Conservation (phyloP, 768 basidiomycete genomes). For the Russula olivacea region DNA sequence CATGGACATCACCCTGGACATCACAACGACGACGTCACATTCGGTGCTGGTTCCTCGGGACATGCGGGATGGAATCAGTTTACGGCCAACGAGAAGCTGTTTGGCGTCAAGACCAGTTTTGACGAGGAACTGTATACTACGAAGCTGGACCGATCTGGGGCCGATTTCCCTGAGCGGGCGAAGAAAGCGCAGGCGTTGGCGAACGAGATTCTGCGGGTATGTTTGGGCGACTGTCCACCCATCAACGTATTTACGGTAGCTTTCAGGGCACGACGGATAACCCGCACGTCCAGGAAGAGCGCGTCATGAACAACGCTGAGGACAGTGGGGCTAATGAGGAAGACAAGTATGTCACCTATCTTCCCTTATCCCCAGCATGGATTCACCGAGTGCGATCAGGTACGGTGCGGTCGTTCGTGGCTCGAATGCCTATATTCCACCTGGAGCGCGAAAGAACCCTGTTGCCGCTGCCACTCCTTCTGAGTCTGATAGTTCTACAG, state of each 20-base stretch:
- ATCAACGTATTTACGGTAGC: slow-evolving; percentile 9
- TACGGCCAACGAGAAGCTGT: slow-evolving; percentile 84
- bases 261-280: slow-evolving; percentile 59
- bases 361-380: slow-evolving; percentile 20
- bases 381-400: slow-evolving; percentile 41
- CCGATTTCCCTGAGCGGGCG: slow-evolving; percentile 87
- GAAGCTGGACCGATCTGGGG: slow-evolving; percentile 74
- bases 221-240: slow-evolving; percentile 29
- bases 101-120: slow-evolving; percentile 87
- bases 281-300: slow-evolving; percentile 86
- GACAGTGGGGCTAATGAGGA: slow-evolving; percentile 85
- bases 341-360: slow-evolving; percentile 65
- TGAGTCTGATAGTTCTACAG: slow-evolving; percentile 30
- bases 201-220: slow-evolving; percentile 82
- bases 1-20: slow-evolving; percentile 31
- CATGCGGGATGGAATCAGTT: slow-evolving; percentile 83
- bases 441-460: slow-evolving; percentile 65
- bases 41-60: slow-evolving; percentile 46
- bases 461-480: slow-evolving; percentile 27
- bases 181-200: slow-evolving; percentile 83
- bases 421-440: slow-evolving; percentile 89
- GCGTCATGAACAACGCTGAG: slow-evolving; percentile 45
- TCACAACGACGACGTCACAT: slow-evolving; percentile 62
- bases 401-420: slow-evolving; percentile 90
- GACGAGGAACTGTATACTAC: slow-evolving; percentile 96